These are phyloP conservation scores for Juglanconis sp. DNA, from an alignment of 2,329 filamentous ascomycete species.

Conservation along the genomic window DNA sequence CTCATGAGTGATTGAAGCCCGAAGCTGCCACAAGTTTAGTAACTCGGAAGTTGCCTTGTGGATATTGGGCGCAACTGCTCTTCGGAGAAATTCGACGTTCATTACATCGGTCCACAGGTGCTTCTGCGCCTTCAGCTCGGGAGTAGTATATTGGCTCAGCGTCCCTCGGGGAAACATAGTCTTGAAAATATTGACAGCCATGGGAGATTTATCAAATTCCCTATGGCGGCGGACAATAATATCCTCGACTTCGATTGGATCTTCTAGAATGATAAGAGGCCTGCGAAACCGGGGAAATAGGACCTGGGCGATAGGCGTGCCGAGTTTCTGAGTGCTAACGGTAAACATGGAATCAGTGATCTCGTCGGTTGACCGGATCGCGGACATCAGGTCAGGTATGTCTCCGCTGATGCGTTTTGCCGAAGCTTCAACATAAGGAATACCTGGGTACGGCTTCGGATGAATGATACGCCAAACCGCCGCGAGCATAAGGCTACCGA, in stretches of 20 bases:
- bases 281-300: conserved; percentile 20
- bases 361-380: neutral
- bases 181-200: conserved; percentile 22
- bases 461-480: neutral
- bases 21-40: conserved; percentile 28
- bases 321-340: conserved; percentile 1
- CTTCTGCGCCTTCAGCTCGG: conserved; percentile 26
- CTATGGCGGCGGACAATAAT: conserved; percentile 26
- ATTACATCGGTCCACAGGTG: conserved; percentile 29
- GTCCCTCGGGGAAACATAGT: conserved; percentile 26
- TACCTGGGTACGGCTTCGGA: conserved; percentile 3
- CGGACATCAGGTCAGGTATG: neutral
- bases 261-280: conserved; percentile 24
- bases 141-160: conserved; percentile 25
- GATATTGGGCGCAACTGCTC: conserved; percentile 27
- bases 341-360: conserved; percentile 1
- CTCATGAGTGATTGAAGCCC: conserved; percentile 2
- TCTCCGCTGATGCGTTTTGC: neutral
- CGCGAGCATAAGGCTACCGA: too few species aligned
- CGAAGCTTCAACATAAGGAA: conserved; percentile 1
- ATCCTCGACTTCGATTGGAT: conserved; percentile 27
- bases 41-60: conserved; percentile 22
- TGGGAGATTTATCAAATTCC: conserved; percentile 30
- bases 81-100: conserved; percentile 28
- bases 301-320: conserved; percentile 25